Evolutionary conservation across 345 rosid genomes (phyloP), one percentile per base, ranked within the genome.

Genomic region (Eucalyptus regnans): DNA sequence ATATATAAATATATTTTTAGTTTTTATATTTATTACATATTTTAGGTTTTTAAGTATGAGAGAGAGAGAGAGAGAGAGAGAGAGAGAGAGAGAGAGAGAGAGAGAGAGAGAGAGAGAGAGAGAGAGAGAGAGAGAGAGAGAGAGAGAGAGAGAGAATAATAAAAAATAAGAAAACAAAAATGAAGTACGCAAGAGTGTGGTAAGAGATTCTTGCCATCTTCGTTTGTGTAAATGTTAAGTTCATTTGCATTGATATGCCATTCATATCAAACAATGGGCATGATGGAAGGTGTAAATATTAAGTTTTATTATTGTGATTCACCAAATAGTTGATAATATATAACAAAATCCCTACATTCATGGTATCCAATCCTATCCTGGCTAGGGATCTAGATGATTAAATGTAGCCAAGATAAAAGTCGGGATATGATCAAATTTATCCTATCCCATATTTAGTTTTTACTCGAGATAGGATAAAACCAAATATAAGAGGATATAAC

Each of bases 11-110:
- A 52, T 7, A 6, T 18, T 22, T 1, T 54, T 54, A 54, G 5
- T 56, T 20, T 22, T 56, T 56, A 56, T 56, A 56, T 56, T 54
- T 56, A 56, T 56, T 56, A 23, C 62, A 56, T 56, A 8, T 22
- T 54, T 56, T 56, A 56, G 27, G 62, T 56, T 56, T 22, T 22
- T 54, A 54, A 22, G 60, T 22, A n/a, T n/a, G 3, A 7, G 9
- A 51, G 4, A 51, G 56, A 17, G 56, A 52, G 22, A 22, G 62
- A 54, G 25, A 54, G 23, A 12, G 9, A 20, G 9, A 7, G 23
- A 18, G 9, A 20, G 4, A 1, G 0, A 6, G 0, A 56, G 3
- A 7, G 9, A 51, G 4, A 51, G 56, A 17, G 56, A 52, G 22
- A 22, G 62, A 54, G 25, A 54, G 23, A 12, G 9, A 20, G 9